Evolutionary conservation across 2,329 filamentous ascomycete genomes (phyloP).

Genomic region (Iodosphaeria phyllophila): DNA sequence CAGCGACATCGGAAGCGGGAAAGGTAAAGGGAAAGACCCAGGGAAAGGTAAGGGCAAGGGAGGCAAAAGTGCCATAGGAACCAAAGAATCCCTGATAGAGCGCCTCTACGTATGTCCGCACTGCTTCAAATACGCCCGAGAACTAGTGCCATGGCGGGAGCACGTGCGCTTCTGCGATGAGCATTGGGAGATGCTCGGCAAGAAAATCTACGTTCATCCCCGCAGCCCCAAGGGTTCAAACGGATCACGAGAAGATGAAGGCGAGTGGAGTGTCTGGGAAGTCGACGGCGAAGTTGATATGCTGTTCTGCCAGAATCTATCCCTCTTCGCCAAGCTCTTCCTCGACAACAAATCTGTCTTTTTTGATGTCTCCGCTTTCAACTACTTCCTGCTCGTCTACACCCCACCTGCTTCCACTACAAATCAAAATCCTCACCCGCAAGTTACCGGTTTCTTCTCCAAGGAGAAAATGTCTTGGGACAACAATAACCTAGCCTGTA

Average conservation of each 20-base stretch:
- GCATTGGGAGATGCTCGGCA: slow-evolving; percentile 37
- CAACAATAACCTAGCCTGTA: slow-evolving; percentile 93
- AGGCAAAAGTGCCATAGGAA: no score
- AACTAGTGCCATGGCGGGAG: slow-evolving; percentile 36
- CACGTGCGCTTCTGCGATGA: slow-evolving; percentile 40
- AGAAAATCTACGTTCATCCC: slow-evolving; percentile 53
- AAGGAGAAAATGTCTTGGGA: slow-evolving; percentile 99
- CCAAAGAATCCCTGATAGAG: slow-evolving; percentile 32
- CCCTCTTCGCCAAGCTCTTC: slow-evolving; percentile 91
- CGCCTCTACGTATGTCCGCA: slow-evolving; percentile 72
- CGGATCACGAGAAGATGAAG: slow-evolving; percentile 14
- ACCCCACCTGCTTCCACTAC: slow-evolving; percentile 26
- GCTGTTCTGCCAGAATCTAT: slow-evolving; percentile 89
- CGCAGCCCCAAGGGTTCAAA: slow-evolving; percentile 22
- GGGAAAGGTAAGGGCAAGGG: no score
- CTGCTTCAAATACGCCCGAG: slow-evolving; percentile 82
- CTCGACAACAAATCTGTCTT: slow-evolving; percentile 97
- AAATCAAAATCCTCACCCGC: slow-evolving; percentile 14
- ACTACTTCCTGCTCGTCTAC: slow-evolving; percentile 83
- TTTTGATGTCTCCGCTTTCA: slow-evolving; percentile 86
- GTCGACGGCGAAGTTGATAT: slow-evolving; percentile 78
- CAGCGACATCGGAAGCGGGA: slow-evolving; percentile 14
- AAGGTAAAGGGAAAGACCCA: no score
- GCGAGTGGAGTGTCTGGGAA: slow-evolving; percentile 76
- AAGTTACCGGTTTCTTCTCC: slow-evolving; percentile 90